These are phyloP conservation scores for Fusarium napiforme DNA, from an alignment of 2,329 filamentous ascomycete genomes.

Conservation along the genomic window DNA sequence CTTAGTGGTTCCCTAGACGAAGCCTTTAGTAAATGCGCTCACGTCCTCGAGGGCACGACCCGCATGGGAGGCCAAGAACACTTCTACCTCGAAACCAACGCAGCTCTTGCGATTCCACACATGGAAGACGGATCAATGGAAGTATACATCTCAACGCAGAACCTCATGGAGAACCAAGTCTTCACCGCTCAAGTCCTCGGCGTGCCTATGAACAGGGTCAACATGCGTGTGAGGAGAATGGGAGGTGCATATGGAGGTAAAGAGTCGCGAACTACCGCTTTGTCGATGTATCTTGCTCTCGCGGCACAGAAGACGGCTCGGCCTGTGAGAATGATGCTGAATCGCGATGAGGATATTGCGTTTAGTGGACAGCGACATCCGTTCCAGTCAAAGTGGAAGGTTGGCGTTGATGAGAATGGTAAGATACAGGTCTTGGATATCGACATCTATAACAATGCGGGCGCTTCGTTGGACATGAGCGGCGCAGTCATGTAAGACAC, in stretches of 20 bases:
- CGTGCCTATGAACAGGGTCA: background rate
- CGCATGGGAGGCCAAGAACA: constrained; percentile 4
- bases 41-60: background rate
- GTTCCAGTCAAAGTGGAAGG: background rate
- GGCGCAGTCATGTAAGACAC: background rate
- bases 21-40: background rate
- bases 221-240: background rate
- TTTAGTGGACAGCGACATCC: constrained; percentile 2
- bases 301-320: background rate
- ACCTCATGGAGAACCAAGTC: constrained; percentile 13
- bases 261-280: background rate
- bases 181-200: background rate
- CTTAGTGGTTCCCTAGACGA: background rate
- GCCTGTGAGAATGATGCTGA: constrained; percentile 1
- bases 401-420: background rate
- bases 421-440: background rate
- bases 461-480: background rate
- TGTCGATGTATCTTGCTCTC: background rate
- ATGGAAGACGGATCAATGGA: constrained; percentile 1
- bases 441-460: background rate
- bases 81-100: constrained; percentile 5
- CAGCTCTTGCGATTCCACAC: background rate
- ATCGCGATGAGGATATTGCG: background rate
- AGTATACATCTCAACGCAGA: background rate
- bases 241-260: background rate